Percentiles rank a stretch among this genome's conserved stretches.
These are phyloP conservation scores for Ascodesmis nigricans DNA, from an alignment of 495 filamentous ascomycete genomes.

Conservation along the genomic window DNA sequence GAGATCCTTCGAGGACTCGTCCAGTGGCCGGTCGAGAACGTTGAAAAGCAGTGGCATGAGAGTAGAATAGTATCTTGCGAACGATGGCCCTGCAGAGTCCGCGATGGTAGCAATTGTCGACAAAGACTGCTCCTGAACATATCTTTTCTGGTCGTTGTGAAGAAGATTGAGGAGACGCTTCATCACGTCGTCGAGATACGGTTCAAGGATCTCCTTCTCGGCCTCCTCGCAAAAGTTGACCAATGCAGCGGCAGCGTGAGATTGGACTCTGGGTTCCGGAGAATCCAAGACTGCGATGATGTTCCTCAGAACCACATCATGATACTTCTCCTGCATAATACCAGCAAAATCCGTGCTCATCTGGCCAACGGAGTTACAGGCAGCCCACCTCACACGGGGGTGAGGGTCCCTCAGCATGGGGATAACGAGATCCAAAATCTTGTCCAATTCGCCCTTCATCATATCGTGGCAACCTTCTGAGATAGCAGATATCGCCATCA, in stretches of 20 bases:
- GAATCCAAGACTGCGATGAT: conserved; percentile 86
- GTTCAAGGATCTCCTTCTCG: conserved; percentile 75
- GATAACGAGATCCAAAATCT: conserved; percentile 81
- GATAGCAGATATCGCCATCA: conserved; percentile 98
- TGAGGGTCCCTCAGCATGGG: conserved; percentile 81
- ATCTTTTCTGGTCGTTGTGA: conserved; percentile 62
- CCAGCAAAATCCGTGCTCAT: conserved; percentile 99
- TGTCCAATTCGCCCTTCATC: conserved; percentile 84
- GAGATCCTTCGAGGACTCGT: conserved; percentile 81
- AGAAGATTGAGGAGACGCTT: conserved; percentile 62
- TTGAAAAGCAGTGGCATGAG: conserved; percentile 88
- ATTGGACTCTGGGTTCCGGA: conserved; percentile 76
- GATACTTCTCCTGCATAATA: conserved; percentile 94
- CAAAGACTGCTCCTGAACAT: conserved; percentile 92
- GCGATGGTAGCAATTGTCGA: conserved; percentile 98
- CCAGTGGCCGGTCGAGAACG: conserved; percentile 39
- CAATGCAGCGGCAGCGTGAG: conserved; percentile 85
- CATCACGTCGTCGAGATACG: conserved; percentile 77
- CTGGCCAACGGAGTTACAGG: conserved; percentile 95
- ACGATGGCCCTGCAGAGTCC: conserved; percentile 87
- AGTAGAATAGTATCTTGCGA: conserved; percentile 84
- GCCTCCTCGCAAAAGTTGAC: conserved; percentile 99
- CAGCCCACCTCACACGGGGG: conserved; percentile 89
- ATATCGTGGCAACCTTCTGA: conserved; percentile 91
- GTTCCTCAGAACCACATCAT: conserved; percentile 57